These are phyloP conservation scores for Angophora floribunda DNA, from an alignment of 345 rosid species.

Conservation along the genomic window DNA sequence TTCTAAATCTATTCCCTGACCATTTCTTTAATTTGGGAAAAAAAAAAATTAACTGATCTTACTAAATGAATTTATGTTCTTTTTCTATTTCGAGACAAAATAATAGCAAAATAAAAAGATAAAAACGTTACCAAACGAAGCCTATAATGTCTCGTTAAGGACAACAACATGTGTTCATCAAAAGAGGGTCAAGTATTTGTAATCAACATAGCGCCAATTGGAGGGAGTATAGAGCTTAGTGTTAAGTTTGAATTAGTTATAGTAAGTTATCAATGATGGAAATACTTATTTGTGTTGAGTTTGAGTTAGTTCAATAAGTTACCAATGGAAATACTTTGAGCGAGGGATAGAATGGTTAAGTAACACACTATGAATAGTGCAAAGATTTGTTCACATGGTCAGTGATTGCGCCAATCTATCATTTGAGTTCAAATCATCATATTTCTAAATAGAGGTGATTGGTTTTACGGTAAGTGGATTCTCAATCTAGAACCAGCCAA, in stretches of 20 bases:
- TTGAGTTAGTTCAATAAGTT: too few relatives aligned
- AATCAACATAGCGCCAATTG: neutral
- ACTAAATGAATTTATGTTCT: too few relatives aligned
- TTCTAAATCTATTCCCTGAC: too few relatives aligned
- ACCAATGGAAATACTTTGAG: too few relatives aligned
- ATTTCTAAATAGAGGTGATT: neutral
- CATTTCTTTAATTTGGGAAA: too few relatives aligned
- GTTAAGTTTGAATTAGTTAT: neutral
- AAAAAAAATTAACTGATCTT: too few relatives aligned
- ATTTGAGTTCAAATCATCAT: neutral
- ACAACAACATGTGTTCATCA: neutral
- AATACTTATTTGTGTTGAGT: neutral
- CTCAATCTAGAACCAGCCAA: neutral
- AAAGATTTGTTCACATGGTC: neutral
- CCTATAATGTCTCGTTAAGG: neutral
- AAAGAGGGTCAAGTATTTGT: neutral
- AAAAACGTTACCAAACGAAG: too few relatives aligned
- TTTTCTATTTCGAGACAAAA: too few relatives aligned
- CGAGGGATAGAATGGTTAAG: neutral
- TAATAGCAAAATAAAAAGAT: too few relatives aligned
- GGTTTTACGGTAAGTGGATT: accelerated
- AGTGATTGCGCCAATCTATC: too few relatives aligned
- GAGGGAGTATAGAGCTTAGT: neutral
- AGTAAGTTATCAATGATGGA: accelerated
- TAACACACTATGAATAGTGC: accelerated